Conservation (phyloP, 352 stramenopile genomes). For the Phytophthora fragariaefolia region DNA sequence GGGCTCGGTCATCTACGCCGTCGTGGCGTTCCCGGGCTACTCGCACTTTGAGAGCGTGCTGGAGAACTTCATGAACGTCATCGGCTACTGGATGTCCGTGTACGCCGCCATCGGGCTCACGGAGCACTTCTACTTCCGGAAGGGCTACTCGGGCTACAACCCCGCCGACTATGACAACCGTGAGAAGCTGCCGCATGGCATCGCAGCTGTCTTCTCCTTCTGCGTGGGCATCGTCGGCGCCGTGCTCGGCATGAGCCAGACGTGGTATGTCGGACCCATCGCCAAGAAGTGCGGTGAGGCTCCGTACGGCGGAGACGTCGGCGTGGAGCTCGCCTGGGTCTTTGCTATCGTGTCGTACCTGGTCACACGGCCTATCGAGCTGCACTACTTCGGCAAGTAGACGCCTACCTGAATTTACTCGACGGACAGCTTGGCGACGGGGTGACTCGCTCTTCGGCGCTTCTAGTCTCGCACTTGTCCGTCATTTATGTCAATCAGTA, state of each 20-base stretch:
- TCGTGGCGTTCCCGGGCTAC: conserved; percentile 48
- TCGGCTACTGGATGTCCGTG: conserved; percentile 54
- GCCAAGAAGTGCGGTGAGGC: conserved; percentile 36
- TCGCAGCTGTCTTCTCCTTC: conserved; percentile 55
- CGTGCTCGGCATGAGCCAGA: conserved; percentile 56
- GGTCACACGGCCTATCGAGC: conserved; percentile 47
- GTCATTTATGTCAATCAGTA: conserved; percentile 28
- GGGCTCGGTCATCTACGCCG: conserved; percentile 43
- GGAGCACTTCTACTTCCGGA: conserved; percentile 56
- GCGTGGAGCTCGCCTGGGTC: conserved; percentile 45
- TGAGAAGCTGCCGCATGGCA: conserved; percentile 46
- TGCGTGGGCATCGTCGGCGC: conserved; percentile 40
- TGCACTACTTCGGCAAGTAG: conserved; percentile 50
- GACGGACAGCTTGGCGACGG: neutral
- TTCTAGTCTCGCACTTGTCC: neutral
- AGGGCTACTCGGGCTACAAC: conserved; percentile 52
- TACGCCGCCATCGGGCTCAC: conserved; percentile 46
- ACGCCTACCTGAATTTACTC: too few relatives aligned
- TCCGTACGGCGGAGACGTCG: conserved; percentile 47
- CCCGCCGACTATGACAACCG: conserved; percentile 50
- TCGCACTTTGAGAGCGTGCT: conserved; percentile 50
- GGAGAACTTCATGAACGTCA: conserved; percentile 65
- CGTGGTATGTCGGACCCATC: conserved; percentile 52
- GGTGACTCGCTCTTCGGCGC: neutral
- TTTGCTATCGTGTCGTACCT: conserved; percentile 47